Evolutionary conservation across 345 rosid species (phyloP), one percentile per base, ranked within the genome.

Genomic region (Streptanthus diversifolius): DNA sequence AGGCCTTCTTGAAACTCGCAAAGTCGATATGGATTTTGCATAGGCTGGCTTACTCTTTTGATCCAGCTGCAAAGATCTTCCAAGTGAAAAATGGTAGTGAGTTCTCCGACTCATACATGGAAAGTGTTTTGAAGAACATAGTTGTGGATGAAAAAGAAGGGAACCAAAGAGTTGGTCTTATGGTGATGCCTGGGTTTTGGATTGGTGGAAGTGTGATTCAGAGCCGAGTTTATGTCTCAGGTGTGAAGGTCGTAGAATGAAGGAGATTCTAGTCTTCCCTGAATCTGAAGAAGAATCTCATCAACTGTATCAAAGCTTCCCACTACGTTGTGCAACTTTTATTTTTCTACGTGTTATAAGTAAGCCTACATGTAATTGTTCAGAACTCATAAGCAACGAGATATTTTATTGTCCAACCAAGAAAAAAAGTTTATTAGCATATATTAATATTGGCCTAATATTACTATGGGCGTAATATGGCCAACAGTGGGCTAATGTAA

Each of bases 131-230:
- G 74, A 88, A 88, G 77, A 85, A 86, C 47, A 66, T 88, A 76
- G 72, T 83, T 30, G 56, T 77, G 70, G 89, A 84, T 70, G 95
- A 83, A 56, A 76, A 57, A 24, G 85, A 83, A 35, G 78, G 76
- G 75, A 87, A 70, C 37, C 92, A 89, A 5, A 74, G 69, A 45
- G 92, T 87, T 35, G 97, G 92, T 30, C 79, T 90, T 10, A 85
- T 90, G 95, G 85, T 90, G 3, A 85, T 90, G 95, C 97, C 97
- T 49, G 97, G 97, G 44, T 90, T 90, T 67, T 84, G 83, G 84
- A 85, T 88, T 22, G 92, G 84, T 17, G 90, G 92, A 62, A 85
- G 83, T 70, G 83, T 84, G 62, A 80, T 90, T 79, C 88, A 85
- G 74, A 87, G 97, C 84, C 81, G 84, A 24, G 92, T 88, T 77